phyloP scores from a whole-genome alignment of 23 red algal genomes.

The Gracilariopsis chorda region DNA sequence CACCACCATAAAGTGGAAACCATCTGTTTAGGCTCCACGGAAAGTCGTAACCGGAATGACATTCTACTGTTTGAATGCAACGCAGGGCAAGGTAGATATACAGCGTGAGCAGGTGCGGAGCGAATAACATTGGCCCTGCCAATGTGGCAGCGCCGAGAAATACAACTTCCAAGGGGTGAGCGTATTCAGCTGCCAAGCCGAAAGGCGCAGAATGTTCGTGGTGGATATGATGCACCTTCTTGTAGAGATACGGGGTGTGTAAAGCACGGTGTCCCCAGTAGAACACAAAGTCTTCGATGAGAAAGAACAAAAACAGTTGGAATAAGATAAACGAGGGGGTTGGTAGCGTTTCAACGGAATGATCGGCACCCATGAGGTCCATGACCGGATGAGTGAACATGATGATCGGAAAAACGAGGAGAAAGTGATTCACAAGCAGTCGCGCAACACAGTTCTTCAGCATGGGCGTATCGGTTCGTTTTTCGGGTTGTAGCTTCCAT shows the following conservation, averaged over 20 bases:
- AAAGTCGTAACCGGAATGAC: conserved; percentile 92
- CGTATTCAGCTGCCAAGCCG: conserved; percentile 91
- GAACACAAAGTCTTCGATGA: conserved; percentile 92
- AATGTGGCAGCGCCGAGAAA: conserved; percentile 88
- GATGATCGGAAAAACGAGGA: conserved; percentile 91
- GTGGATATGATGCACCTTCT: conserved; percentile 81
- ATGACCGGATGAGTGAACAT: conserved; percentile 89
- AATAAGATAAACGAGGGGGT: conserved; percentile 13
- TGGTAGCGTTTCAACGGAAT: conserved; percentile 34
- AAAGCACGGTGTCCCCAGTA: conserved; percentile 96
- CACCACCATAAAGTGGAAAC: conserved; percentile 82
- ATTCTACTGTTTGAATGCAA: conserved; percentile 86
- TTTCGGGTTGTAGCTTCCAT: conserved; percentile 61
- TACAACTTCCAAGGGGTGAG: conserved; percentile 90
- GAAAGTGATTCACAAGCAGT: conserved; percentile 74
- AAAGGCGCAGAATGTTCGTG: conserved; percentile 92
- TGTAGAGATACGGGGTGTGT: conserved; percentile 92
- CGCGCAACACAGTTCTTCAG: conserved; percentile 50
- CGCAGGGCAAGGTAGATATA: conserved; percentile 87
- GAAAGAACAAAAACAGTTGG: conserved; percentile 83
- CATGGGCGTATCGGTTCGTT: not conserved
- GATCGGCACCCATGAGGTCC: conserved; percentile 46
- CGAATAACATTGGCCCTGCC: conserved; percentile 68
- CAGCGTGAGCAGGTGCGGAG: conserved; percentile 90
- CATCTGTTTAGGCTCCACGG: conserved; percentile 75